Conservation (phyloP, 1,139 yeast genomes). For the Saccharomyces pastorianus region DNA sequence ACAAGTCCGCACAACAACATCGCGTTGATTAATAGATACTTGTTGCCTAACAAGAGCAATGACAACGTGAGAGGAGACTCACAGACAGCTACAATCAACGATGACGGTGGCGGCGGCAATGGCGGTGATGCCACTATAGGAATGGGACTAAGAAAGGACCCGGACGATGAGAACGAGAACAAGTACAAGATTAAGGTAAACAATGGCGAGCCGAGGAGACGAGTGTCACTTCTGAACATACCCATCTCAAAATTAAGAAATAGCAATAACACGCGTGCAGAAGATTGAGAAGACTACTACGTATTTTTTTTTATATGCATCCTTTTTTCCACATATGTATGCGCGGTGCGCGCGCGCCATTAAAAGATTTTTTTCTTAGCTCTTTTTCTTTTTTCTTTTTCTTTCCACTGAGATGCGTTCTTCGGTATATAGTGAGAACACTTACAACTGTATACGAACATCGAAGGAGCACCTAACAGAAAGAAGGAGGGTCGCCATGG, state of each 20-base stretch:
- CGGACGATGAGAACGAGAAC: background rate
- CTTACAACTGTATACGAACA: background rate
- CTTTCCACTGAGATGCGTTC: background rate
- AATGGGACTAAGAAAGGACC: background rate
- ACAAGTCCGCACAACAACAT: no score
- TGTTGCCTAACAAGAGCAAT: background rate
- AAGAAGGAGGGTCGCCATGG: background rate
- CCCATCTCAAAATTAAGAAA: conserved; percentile 17
- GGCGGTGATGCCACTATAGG: conserved; percentile 1
- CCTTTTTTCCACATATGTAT: background rate
- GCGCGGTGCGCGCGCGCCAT: background rate
- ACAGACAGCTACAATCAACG: background rate
- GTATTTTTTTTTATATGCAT: background rate
- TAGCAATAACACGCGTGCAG: background rate
- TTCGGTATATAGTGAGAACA: background rate
- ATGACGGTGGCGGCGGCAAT: background rate
- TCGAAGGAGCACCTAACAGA: no score
- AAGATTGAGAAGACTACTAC: background rate
- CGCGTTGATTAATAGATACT: background rate
- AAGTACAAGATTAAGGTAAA: background rate
- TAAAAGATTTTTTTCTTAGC: conserved; percentile 5
- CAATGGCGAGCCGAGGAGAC: conserved; percentile 7
- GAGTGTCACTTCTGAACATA: conserved; percentile 16
- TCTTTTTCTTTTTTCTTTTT: background rate
- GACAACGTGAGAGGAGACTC: background rate